phyloP scores from a whole-genome alignment of 2,329 filamentous ascomycete species.

The Pseudogymnoascus sp. region DNA sequence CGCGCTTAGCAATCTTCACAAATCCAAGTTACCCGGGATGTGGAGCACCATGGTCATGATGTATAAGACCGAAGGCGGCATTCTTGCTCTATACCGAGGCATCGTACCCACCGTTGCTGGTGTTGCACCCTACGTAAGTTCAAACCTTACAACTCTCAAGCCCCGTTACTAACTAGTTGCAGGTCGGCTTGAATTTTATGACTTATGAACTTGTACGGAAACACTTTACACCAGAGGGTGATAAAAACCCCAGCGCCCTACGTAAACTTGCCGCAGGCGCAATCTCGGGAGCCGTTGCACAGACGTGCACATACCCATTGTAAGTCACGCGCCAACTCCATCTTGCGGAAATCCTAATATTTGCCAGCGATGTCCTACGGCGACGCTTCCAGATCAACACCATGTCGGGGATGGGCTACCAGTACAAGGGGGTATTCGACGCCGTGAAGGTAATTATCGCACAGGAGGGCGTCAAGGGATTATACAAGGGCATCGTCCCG shows the following conservation, averaged over 20 bases:
- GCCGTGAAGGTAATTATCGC: conserved; percentile 73
- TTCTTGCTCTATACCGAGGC: conserved; percentile 82
- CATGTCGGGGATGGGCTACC: conserved; percentile 96
- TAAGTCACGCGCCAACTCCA: conserved; percentile 41
- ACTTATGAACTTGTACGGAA: conserved; percentile 85
- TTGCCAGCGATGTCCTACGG: conserved; percentile 72
- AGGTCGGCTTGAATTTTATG: conserved; percentile 98
- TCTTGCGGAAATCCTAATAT: conserved; percentile 18
- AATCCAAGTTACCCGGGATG: conserved; percentile 77
- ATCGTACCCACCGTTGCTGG: conserved; percentile 91
- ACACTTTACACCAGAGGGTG: conserved; percentile 78
- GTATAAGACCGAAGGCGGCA: conserved; percentile 85
- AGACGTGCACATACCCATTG: conserved; percentile 98
- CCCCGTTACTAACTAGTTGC: conserved; percentile 18
- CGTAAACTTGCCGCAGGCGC: conserved; percentile 86
- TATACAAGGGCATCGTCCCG: conserved; percentile 94
- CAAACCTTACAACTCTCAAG: conserved; percentile 21
- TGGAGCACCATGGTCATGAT: conserved; percentile 74
- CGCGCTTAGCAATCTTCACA: conserved; percentile 56
- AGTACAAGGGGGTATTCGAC: conserved; percentile 81
- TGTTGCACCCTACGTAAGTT: conserved; percentile 80
- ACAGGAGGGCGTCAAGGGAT: conserved; percentile 74
- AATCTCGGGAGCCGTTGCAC: conserved; percentile 89
- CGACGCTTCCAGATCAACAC: conserved; percentile 97
- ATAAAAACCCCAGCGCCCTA: conserved; percentile 69